phyloP scores from a whole-genome alignment of 2,329 filamentous ascomycete genomes.

The Penicillium occitanis region DNA sequence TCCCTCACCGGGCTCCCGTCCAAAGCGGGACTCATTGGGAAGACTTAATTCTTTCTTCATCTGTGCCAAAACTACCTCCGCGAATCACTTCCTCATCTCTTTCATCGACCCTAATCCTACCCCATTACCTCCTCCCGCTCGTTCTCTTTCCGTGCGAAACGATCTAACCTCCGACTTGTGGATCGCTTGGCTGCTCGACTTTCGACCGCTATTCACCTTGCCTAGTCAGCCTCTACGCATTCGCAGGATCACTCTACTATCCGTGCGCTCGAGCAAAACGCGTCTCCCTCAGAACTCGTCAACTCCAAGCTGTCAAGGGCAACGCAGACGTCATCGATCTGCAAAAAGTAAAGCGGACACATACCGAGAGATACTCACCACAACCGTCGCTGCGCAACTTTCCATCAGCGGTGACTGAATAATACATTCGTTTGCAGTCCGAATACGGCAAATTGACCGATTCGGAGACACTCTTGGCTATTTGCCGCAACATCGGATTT shows the following conservation, averaged over 20 bases:
- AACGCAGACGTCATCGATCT: conserved; percentile 11
- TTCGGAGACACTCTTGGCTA: neutral
- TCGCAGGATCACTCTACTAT: neutral
- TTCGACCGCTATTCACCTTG: neutral
- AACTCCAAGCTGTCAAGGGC: neutral
- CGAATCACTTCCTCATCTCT: conserved; percentile 17
- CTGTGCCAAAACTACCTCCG: conserved; percentile 21
- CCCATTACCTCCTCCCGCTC: conserved; percentile 16
- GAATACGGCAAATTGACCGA: neutral
- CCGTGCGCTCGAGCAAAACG: conserved; percentile 5
- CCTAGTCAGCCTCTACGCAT: neutral
- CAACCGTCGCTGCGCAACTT: neutral
- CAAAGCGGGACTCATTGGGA: conserved; percentile 47
- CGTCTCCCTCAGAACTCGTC: neutral
- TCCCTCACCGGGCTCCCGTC: conserved; percentile 42
- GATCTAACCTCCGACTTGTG: conserved; percentile 15
- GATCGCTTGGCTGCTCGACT: conserved; percentile 15
- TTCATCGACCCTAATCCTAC: conserved; percentile 18
- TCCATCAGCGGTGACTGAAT: neutral
- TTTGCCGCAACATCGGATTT: neutral
- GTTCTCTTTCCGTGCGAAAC: conserved; percentile 19
- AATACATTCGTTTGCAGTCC: conserved; percentile 8
- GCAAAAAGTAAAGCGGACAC: neutral
- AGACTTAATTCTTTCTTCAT: conserved; percentile 33
- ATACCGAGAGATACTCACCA: neutral